These are phyloP conservation scores for Odonthalia washingtoniensis DNA, from an alignment of 31 red algal species.

Conservation along the genomic window DNA sequence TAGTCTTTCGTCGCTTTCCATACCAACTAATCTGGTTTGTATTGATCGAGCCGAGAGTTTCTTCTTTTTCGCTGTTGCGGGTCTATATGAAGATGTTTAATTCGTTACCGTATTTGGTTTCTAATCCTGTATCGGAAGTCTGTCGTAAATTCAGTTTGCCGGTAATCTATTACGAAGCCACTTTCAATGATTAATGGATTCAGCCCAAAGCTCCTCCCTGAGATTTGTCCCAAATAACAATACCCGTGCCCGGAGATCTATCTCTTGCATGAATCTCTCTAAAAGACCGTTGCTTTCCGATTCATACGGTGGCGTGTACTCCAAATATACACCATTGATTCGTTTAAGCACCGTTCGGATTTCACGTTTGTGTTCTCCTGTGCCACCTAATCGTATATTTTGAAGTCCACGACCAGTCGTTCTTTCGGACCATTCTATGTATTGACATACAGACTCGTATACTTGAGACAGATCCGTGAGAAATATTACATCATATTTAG, in stretches of 20 bases:
- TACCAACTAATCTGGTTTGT: not conserved
- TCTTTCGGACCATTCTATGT: not conserved
- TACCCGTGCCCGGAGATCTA: not conserved
- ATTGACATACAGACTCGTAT: not conserved
- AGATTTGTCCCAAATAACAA: not conserved
- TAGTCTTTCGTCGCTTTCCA: not conserved
- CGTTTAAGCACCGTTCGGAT: not conserved
- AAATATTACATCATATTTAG: constrained; percentile 37
- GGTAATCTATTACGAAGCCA: not conserved
- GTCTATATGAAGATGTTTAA: not conserved
- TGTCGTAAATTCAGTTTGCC: not conserved
- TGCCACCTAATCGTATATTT: not conserved
- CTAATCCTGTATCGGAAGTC: not conserved
- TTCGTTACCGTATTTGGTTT: not conserved
- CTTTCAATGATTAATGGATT: not conserved
- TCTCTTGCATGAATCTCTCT: not conserved
- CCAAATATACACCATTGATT: not conserved
- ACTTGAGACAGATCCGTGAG: not conserved
- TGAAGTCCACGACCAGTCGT: not conserved
- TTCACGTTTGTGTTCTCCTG: not conserved
- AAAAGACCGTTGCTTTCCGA: not conserved
- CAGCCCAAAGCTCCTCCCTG: not conserved
- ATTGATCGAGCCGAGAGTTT: not conserved
- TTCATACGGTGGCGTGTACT: not conserved
- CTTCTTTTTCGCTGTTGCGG: not conserved